Evolutionary conservation across 768 basidiomycete species (phyloP).

Genomic region (Butyriboletus loyo): DNA sequence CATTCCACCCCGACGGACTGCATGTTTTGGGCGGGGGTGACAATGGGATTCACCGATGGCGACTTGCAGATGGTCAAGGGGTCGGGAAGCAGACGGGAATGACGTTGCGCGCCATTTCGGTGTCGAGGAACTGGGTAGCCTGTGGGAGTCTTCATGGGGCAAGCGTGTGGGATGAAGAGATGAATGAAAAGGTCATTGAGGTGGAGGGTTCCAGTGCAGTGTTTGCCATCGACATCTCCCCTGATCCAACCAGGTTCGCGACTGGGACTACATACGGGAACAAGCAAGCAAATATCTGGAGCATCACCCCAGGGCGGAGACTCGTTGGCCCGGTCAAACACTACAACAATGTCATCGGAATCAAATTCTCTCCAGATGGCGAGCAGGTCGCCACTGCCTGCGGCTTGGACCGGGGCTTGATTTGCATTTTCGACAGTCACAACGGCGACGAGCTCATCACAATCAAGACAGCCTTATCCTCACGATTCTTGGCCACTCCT

Average conservation of each 20-base stretch:
- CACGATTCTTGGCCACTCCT: background rate
- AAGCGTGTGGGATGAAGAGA: too few relatives aligned
- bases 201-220: too few relatives aligned
- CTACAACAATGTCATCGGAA: background rate
- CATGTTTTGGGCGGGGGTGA: too few relatives aligned
- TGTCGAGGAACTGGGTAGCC: too few relatives aligned
- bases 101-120: too few relatives aligned
- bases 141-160: too few relatives aligned
- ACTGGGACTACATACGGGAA: background rate
- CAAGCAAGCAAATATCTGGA: background rate
- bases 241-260: background rate
- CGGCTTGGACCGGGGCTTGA: background rate
- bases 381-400: background rate
- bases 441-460: background rate
- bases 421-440: conserved; percentile 8
- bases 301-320: background rate
- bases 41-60: too few relatives aligned
- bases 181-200: too few relatives aligned
- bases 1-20: too few relatives aligned
- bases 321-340: background rate
- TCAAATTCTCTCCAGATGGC: background rate
- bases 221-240: background rate
- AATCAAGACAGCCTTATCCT: background rate
- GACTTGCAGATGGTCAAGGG: too few relatives aligned
- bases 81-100: too few relatives aligned